These are phyloP conservation scores for Sugiyamaella pinicola DNA, from an alignment of 1,139 yeast species.

Conservation along the genomic window DNA sequence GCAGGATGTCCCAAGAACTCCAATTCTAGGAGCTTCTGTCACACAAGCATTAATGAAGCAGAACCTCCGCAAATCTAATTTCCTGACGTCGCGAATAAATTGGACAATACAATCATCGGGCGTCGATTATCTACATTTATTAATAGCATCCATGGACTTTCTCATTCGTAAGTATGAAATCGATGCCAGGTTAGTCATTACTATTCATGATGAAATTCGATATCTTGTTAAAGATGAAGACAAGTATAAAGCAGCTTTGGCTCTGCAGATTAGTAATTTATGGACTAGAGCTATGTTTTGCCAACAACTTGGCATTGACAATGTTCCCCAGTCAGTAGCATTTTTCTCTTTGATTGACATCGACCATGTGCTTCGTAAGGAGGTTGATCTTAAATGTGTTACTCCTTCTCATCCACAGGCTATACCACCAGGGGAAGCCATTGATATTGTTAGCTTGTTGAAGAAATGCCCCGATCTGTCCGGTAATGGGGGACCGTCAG, in stretches of 20 bases:
- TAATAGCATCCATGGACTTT: slow-evolving; percentile 87
- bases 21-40: slow-evolving; percentile 90
- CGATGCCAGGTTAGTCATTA: slow-evolving; percentile 78
- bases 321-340: slow-evolving; percentile 92
- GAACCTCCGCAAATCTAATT: slow-evolving; percentile 66
- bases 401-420: slow-evolving; percentile 83
- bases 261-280: slow-evolving; percentile 82
- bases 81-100: slow-evolving; percentile 86
- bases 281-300: slow-evolving; percentile 98
- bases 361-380: slow-evolving; percentile 85
- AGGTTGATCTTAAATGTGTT: slow-evolving; percentile 81
- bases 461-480: slow-evolving; percentile 22
- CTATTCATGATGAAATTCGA: slow-evolving; percentile 95
- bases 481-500: background rate
- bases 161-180: slow-evolving; percentile 63
- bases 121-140: slow-evolving; percentile 87
- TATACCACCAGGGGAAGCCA: slow-evolving; percentile 77
- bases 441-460: slow-evolving; percentile 60
- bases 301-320: slow-evolving; percentile 85
- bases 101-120: slow-evolving; percentile 99
- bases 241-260: slow-evolving; percentile 71
- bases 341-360: slow-evolving; percentile 94
- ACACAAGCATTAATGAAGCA: slow-evolving; percentile 75
- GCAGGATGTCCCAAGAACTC: slow-evolving; percentile 82
- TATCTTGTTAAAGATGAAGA: slow-evolving; percentile 76